Conservation (phyloP, 306 rosid species). For the Pyrus pyrifolia region DNA sequence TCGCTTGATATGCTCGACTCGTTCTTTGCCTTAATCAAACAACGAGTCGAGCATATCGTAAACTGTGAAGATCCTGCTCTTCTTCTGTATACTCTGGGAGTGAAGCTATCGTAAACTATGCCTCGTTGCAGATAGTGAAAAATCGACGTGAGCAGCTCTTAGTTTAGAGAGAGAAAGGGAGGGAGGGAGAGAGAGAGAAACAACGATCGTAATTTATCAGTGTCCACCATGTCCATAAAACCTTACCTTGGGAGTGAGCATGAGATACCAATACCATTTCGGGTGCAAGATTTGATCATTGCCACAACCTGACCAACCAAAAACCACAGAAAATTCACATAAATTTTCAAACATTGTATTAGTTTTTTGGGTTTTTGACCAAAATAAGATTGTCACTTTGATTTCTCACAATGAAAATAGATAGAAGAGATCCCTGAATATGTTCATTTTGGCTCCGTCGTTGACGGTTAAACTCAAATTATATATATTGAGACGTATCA, state of each 20-base stretch:
- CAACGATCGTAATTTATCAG: not conserved
- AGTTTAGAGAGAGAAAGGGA: not conserved
- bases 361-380: too few species aligned
- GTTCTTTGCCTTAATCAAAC: too few species aligned
- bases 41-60: too few species aligned
- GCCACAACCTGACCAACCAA: constrained; percentile 38
- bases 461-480: too few species aligned
- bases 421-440: fast-evolving
- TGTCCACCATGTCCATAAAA: not conserved
- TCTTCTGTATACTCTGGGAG: constrained; percentile 81
- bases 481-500: too few species aligned
- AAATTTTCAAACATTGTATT: not conserved
- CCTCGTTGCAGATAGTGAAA: not conserved
- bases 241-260: constrained; percentile 64
- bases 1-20: not conserved
- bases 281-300: constrained; percentile 57
- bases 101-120: constrained; percentile 11
- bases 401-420: too few species aligned
- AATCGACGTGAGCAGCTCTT: not conserved
- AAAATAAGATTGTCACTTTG: too few species aligned
- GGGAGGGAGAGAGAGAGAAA: not conserved
- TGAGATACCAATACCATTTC: constrained; percentile 66
- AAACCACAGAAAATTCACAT: not conserved
- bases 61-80: constrained; percentile 52
- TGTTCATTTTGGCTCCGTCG: too few species aligned